Conservation (phyloP, 768 basidiomycete species). For the Jaapia argillacea region DNA sequence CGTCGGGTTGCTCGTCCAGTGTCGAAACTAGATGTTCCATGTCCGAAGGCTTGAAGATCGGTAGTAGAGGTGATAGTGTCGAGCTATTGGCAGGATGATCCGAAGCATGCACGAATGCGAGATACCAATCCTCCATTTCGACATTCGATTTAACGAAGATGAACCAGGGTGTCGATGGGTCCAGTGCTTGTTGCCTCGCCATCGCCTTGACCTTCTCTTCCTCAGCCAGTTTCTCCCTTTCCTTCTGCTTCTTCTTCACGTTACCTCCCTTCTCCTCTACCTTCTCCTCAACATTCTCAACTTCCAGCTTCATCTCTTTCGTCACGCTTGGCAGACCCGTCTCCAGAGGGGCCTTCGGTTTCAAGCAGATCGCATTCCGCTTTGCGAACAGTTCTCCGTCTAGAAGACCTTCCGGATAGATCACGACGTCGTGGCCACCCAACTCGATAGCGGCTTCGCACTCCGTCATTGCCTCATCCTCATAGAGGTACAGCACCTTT, state of each 20-base stretch:
- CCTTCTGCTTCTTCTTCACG: slow-evolving; percentile 32
- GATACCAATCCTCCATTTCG: slow-evolving; percentile 98
- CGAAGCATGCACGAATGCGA: slow-evolving; percentile 69
- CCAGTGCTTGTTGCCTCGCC: slow-evolving; percentile 39
- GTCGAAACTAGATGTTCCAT: slow-evolving; percentile 79
- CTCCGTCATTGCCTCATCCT: slow-evolving; percentile 85
- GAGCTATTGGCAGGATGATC: slow-evolving; percentile 52
- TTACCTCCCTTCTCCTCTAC: slow-evolving; percentile 24
- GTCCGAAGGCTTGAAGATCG: slow-evolving; percentile 65
- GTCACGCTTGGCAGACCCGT: slow-evolving; percentile 38
- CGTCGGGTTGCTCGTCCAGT: slow-evolving; percentile 89
- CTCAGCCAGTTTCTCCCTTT: slow-evolving; percentile 23
- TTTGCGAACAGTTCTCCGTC: slow-evolving; percentile 91
- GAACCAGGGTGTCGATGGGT: slow-evolving; percentile 72
- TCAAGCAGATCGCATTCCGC: slow-evolving; percentile 78
- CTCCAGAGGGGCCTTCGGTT: slow-evolving; percentile 31
- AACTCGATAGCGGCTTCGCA: slow-evolving; percentile 89
- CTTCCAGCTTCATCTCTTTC: slow-evolving; percentile 37
- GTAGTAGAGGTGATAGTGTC: slow-evolving; percentile 45
- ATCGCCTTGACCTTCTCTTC: slow-evolving; percentile 20
- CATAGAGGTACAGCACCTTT: slow-evolving; percentile 85
- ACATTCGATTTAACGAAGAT: slow-evolving; percentile 82
- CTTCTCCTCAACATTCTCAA: slow-evolving; percentile 13
- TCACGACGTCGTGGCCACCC: slow-evolving; percentile 61
- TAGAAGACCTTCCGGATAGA: slow-evolving; percentile 64